These are phyloP conservation scores for Albophoma yamanashiensis DNA, from an alignment of 2,329 filamentous ascomycete species.

Conservation along the genomic window DNA sequence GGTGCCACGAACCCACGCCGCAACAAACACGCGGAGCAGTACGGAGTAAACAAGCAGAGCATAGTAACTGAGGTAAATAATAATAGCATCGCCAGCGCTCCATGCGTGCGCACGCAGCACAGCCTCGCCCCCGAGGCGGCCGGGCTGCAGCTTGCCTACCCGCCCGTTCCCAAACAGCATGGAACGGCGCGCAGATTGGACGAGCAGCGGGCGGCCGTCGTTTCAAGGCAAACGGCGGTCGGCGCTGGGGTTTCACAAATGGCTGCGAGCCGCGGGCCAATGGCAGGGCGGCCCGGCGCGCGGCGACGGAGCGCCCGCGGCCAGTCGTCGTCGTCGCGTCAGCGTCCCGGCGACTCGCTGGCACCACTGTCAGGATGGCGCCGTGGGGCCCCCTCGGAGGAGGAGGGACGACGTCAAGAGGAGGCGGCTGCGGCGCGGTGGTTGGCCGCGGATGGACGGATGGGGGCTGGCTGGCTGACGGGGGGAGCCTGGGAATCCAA, in stretches of 20 bases:
- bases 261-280: not conserved
- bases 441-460: not conserved
- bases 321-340: not conserved
- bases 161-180: not conserved
- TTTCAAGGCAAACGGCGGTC: not conserved
- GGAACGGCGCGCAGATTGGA: not conserved
- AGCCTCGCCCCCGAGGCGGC: not conserved
- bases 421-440: not conserved
- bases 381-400: not conserved
- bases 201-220: not conserved
- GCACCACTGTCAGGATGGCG: not conserved
- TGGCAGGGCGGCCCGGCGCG: not conserved
- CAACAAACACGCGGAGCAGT: not conserved
- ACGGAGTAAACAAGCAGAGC: not conserved
- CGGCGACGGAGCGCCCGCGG: not conserved
- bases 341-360: not conserved
- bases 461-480: too few species aligned
- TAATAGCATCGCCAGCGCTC: not conserved
- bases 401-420: not conserved
- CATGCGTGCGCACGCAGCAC: not conserved
- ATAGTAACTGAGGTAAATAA: too few species aligned
- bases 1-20: not conserved
- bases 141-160: not conserved
- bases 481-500: not conserved
- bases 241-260: not conserved